Percentiles rank a stretch among this genome's conserved stretches.
phyloP scores from a whole-genome alignment of 768 basidiomycete genomes.

The Agaricus blazei region DNA sequence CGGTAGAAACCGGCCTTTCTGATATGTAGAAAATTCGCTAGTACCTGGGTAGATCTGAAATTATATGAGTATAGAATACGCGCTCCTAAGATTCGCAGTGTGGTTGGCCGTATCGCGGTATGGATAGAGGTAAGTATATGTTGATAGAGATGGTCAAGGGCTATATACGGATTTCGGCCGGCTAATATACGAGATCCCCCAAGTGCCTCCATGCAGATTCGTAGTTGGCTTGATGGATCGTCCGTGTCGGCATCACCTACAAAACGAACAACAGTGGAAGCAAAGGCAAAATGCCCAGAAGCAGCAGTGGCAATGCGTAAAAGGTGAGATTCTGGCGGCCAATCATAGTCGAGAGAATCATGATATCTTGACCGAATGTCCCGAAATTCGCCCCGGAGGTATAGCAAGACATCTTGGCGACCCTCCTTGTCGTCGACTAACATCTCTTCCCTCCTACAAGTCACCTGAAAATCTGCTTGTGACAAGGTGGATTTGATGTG shows the following conservation, averaged over 20 bases:
- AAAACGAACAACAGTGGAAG: background rate
- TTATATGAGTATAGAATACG: background rate
- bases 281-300: constrained; percentile 3
- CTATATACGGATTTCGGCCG: background rate
- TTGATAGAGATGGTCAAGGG: background rate
- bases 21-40: background rate
- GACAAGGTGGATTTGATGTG: too few species aligned
- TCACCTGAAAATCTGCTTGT: too few species aligned
- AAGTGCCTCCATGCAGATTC: background rate
- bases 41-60: background rate
- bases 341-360: too few species aligned
- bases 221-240: too few species aligned
- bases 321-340: background rate
- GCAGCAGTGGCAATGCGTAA: background rate
- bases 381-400: too few species aligned
- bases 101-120: background rate
- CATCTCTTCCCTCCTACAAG: too few species aligned
- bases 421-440: too few species aligned
- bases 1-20: background rate
- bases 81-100: background rate
- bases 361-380: too few species aligned
- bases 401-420: too few species aligned
- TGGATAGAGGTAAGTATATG: background rate
- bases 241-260: too few species aligned
- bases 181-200: background rate